Base-by-base conservation (phyloP, 2,329 filamentous ascomycete species). In the Tolypocladium capitatum region DNA sequence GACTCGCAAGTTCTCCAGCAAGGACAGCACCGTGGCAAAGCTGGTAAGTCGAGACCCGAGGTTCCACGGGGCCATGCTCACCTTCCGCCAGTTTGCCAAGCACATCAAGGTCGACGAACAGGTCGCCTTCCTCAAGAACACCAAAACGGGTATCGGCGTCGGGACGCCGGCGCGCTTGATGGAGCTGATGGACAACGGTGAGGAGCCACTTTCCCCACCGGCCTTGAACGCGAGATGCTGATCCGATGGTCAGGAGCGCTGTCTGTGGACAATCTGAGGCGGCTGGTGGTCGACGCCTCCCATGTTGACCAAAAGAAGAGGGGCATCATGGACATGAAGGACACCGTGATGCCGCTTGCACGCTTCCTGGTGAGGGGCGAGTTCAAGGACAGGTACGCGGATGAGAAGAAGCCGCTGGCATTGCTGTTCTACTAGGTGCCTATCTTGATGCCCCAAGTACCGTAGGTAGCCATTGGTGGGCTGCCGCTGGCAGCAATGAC, bases 101-200 rank as follows among this genome's bases (percentile, higher is more conserved):
- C 92, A 98, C 64, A 94, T 98, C 71, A 98, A 98, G 68, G 68
- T 98, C 11, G 79, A 86, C 46, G 91, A 97, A 58, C 86, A 90
- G 32, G 80, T 90, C 46, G 74, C 83, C 50, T 86, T 85, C 60
- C 78, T 94, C 38, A 75, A 84, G 58, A 74, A 68, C 47, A 72
- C 68, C 55, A 82, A 83, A 51, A 86, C 89, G 13, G 87, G 88
- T 28, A 86, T 97, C 53, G 90, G 85, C 3, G 87, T 96, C 14
- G 92, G 92, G 4, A 98, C 92, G 5, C 91, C 92, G 5, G 78
- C 85, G 44, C 76, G 92, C 43, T 68, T 98, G 36, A 81, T 79
- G 46, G 90, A 94, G 57, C 68, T 98, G 51, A 77, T 95, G 32
- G 84, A 94, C 35, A 80, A 88, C 53, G 87, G 86, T 84, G 68